Base-by-base conservation (phyloP, 331 rosid species). In the Telfairia occidentalis region DNA sequence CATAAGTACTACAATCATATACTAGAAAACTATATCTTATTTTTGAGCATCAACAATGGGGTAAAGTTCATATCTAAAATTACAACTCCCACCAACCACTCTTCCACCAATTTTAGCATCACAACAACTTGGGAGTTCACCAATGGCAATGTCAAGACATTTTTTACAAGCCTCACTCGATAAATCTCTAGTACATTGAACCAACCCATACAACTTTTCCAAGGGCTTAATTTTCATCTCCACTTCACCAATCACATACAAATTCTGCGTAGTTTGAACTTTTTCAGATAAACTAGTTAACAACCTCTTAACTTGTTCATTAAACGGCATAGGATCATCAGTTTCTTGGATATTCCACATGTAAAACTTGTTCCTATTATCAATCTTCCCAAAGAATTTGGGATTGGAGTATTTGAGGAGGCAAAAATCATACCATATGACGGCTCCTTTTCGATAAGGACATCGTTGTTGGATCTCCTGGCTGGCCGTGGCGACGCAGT, bases 121-220 rank as follows among this genome's bases (percentile, higher is more conserved):
- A 40, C 85, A 77, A 16, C 78, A 85, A 15, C 43, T 77, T 1
- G 82, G 59, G 29, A 81, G 80, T 16, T 71, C 73, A 58, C 78
- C 70, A 21, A 85, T 67, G 6, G 86, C 80, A 1, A 50, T 84
- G 24, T 83, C 83, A 72, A 87, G 83, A 42, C 89, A 87, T 78
- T 81, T 77, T 74, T 83, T 81, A 50, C 89, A 87, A 38, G 55
- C 83, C 3, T 8, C 4, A 5, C 70, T 58, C 13, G 53, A 53
- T 0, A 85, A 74, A 24, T 87, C 89, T 45, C 88, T 74, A 0
- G 84, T 78, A 35, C 89, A 85, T 70, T 85, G 96, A 66, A 86
- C 84, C 81, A 88, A 35, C 19, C 92, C 94, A 63, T 87, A 90
- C 37, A 90, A 71, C n/a, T 71, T 74, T 0, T 50, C 21, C 4